phyloP scores from a whole-genome alignment of 805 yeast genomes.

The Myxozyma monticola region DNA sequence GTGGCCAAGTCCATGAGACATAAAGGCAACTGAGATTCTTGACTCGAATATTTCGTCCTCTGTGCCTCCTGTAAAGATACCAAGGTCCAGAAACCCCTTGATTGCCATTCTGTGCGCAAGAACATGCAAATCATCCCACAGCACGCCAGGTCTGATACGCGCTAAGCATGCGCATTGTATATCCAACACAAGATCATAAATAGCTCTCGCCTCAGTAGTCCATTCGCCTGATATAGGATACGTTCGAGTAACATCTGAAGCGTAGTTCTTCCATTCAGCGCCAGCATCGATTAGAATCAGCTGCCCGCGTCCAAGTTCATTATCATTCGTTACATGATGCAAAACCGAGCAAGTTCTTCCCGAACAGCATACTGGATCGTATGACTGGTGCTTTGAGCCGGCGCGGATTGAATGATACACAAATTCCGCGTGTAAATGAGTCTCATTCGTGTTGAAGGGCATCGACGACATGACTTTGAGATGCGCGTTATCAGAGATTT shows the following conservation, averaged over 20 bases:
- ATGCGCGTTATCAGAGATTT: conserved; percentile 85
- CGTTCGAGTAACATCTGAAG: conserved; percentile 91
- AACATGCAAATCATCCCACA: conserved; percentile 83
- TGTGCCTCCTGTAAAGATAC: conserved; percentile 54
- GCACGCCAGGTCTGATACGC: conserved; percentile 75
- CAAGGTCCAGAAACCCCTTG: conserved; percentile 66
- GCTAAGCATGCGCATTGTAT: conserved; percentile 78
- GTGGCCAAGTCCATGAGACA: conserved; percentile 96
- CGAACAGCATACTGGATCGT: conserved; percentile 94
- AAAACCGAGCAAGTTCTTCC: conserved; percentile 89
- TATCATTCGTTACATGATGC: conserved; percentile 85
- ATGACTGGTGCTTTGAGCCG: conserved; percentile 84
- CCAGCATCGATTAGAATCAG: conserved; percentile 92
- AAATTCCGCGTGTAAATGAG: conserved; percentile 94
- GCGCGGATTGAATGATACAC: conserved; percentile 90
- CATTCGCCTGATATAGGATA: conserved; percentile 91
- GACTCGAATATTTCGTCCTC: conserved; percentile 69
- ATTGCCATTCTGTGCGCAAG: conserved; percentile 77
- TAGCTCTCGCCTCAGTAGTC: conserved; percentile 80
- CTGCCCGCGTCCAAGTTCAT: conserved; percentile 51
- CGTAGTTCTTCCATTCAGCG: conserved; percentile 93
- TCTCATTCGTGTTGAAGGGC: conserved; percentile 82
- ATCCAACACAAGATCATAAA: conserved; percentile 73
- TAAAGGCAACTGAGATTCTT: conserved; percentile 72
- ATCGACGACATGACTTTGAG: conserved; percentile 88